phyloP scores from a whole-genome alignment of 345 rosid species.

The Gossypium australe region DNA sequence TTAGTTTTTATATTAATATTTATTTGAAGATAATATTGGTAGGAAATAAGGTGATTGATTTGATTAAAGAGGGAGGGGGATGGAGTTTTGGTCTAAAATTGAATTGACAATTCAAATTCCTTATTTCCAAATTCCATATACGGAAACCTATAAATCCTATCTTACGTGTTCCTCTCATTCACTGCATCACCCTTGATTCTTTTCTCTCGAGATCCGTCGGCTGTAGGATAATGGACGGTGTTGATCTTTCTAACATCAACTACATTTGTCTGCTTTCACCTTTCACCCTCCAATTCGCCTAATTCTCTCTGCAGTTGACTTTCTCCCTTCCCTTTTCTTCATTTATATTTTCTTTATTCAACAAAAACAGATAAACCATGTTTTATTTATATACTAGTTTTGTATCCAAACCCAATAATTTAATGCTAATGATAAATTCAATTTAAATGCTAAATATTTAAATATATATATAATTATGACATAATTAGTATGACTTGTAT shows the following conservation, averaged over 20 bases:
- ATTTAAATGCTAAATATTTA: background rate
- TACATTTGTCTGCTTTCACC: constrained; percentile 2
- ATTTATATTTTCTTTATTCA: background rate
- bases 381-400: too few species aligned
- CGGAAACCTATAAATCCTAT: background rate
- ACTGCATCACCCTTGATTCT: constrained; percentile 16
- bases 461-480: background rate
- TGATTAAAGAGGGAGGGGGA: background rate
- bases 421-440: too few species aligned
- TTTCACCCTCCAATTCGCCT: background rate
- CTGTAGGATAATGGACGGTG: constrained; percentile 9
- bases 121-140: constrained; percentile 6
- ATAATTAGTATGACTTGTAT: too few species aligned
- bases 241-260: background rate
- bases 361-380: too few species aligned
- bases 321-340: background rate
- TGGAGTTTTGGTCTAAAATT: background rate
- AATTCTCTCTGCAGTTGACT: constrained; percentile 14
- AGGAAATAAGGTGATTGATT: constrained; percentile 23
- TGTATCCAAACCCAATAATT: too few species aligned
- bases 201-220: background rate
- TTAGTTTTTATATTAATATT: too few species aligned
- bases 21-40: background rate
- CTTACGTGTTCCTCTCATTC: constrained; percentile 19
- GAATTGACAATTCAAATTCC: background rate